These are phyloP conservation scores for Lecanicillium sp. DNA, from an alignment of 2,329 filamentous ascomycete genomes.

Conservation along the genomic window DNA sequence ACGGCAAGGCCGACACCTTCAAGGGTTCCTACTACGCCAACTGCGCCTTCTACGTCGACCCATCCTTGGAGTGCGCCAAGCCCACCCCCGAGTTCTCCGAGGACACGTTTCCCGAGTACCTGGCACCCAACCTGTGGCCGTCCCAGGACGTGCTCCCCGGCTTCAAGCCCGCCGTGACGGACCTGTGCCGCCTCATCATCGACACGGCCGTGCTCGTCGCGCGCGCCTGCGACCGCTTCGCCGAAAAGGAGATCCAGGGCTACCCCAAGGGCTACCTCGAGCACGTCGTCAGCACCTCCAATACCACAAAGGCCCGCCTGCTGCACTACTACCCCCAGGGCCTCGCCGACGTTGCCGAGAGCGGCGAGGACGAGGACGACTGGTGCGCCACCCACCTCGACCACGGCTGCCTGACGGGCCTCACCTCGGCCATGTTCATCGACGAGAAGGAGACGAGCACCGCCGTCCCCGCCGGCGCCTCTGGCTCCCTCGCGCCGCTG, in stretches of 20 bases:
- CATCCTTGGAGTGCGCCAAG: conserved; percentile 50
- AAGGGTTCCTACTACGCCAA: conserved; percentile 84
- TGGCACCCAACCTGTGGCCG: conserved; percentile 87
- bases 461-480: conserved; percentile 20
- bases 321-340: conserved; percentile 83
- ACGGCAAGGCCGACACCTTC: conserved; percentile 68
- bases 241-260: conserved; percentile 65
- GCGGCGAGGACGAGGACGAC: conserved; percentile 56
- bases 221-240: conserved; percentile 81
- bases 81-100: conserved; percentile 51
- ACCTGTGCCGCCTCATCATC: conserved; percentile 77
- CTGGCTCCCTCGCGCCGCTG: conserved; percentile 39
- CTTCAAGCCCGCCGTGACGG: conserved; percentile 65
- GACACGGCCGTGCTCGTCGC: conserved; percentile 85
- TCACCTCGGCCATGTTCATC: conserved; percentile 94
- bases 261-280: conserved; percentile 79
- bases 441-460: conserved; percentile 55
- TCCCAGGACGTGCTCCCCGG: conserved; percentile 59
- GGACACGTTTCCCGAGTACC: conserved; percentile 75
- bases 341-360: conserved; percentile 19
- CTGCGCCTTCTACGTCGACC: conserved; percentile 68
- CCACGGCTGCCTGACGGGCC: conserved; percentile 86
- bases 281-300: conserved; percentile 75
- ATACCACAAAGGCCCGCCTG: conserved; percentile 83
- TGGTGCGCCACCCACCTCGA: conserved; percentile 93